Evolutionary conservation across 1,139 yeast species (phyloP).

Genomic region (Pichia kudriavzevii): DNA sequence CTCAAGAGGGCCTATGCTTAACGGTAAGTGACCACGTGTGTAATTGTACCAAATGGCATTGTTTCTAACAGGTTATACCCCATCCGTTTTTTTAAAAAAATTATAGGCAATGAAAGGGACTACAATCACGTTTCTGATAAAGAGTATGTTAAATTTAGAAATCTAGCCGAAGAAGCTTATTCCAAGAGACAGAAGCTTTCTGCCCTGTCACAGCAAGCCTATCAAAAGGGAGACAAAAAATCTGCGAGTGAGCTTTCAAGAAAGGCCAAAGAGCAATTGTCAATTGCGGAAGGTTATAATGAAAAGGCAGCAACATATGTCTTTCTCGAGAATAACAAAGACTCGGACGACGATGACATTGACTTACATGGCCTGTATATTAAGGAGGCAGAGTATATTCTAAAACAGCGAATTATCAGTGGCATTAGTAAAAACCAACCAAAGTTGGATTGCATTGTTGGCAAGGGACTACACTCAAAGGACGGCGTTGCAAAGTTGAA

Average conservation of each 20-base stretch:
- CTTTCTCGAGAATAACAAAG: slow-evolving; percentile 80
- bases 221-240: slow-evolving; percentile 60
- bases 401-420: slow-evolving; percentile 66
- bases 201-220: slow-evolving; percentile 70
- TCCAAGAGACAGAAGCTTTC: slow-evolving; percentile 49
- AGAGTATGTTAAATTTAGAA: slow-evolving; percentile 57
- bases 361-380: slow-evolving; percentile 90
- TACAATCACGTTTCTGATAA: slow-evolving; percentile 68
- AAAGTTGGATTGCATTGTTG: slow-evolving; percentile 65
- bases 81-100: no score
- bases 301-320: slow-evolving; percentile 86
- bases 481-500: slow-evolving; percentile 79
- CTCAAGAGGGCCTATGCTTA: no score
- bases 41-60: no score
- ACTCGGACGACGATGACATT: slow-evolving; percentile 75
- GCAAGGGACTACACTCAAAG: slow-evolving; percentile 85
- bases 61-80: no score
- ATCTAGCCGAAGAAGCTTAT: slow-evolving; percentile 62
- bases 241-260: slow-evolving; percentile 69
- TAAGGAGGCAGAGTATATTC: slow-evolving; percentile 74
- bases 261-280: slow-evolving; percentile 51
- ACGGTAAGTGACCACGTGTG: no score
- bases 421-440: slow-evolving; percentile 55
- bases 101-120: slow-evolving; percentile 32
- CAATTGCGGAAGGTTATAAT: slow-evolving; percentile 62